Evolutionary conservation across 208 protist species (phyloP), one percentile per base, ranked within the genome.

Genomic region (Herpetomonas tarakana): DNA sequence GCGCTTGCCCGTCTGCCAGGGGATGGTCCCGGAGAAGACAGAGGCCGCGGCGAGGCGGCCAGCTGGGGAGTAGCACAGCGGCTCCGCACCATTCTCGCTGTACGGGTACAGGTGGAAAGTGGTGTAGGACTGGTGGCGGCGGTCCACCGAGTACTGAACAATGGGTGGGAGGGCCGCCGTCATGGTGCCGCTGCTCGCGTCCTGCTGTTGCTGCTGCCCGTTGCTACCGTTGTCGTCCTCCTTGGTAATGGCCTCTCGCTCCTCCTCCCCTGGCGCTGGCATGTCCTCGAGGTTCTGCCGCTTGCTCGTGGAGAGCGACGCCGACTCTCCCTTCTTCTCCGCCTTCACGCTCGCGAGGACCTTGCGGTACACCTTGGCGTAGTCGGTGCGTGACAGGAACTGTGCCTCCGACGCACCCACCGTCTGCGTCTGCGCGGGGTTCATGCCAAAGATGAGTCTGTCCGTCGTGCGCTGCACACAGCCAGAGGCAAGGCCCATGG

Each of bases 1-100:
- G 49, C 88, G 84, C 63, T 94, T 94, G 2, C 85, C 88, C 28
- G 85, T 94, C 66, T 94, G 88, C 85, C 88, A 94, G 35, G 88
- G 88, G 35, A 94, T 92, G 46, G 72, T 62, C 24, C 85, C 88
- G 58, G 62, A 88, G 60, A 83, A 81, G 11, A 88, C 85, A 39
- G 83, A 74, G 22, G 85, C 88, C 0, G 78, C 76, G 0, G 60
- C 70, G 69, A 90, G 87, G 51, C 68, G 74, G 39, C 76, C 71
- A 29, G 62, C 59, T 0, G 62, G 44, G 44, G 62, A 64, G 55
- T 81, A 91, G 70, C 88, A 94, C 18, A 94, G 71, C 47, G 81
- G 54, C 72, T 94, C 84, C 55, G 78, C 79, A n/a, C 88, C 85
- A 26, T 39, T 79, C 67, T 91, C 83, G 2, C 76, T 64, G 69